Evolutionary conservation across 1,284 basidiomycete genomes (phyloP).

Genomic region (Hymenochaete sp.): DNA sequence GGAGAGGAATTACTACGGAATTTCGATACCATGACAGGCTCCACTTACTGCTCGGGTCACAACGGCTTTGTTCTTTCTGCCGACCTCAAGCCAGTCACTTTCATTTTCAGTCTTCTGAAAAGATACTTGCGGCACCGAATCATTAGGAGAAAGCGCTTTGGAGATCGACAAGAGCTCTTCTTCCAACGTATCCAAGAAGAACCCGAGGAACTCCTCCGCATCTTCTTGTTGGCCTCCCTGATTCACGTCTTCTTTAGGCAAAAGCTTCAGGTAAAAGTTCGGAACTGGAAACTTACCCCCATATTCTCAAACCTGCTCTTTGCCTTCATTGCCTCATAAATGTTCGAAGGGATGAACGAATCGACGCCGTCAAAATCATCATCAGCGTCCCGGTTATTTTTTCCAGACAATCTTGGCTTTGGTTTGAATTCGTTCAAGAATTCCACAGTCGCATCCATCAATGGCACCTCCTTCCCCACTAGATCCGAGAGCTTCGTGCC

Average conservation of each 20-base stretch:
- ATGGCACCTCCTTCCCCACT: slow-evolving; percentile 49
- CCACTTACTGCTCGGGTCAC: slow-evolving; percentile 70
- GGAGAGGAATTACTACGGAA: not conserved
- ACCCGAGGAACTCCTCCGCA: slow-evolving; percentile 97
- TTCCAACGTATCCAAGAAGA: slow-evolving; percentile 91
- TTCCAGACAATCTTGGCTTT: slow-evolving; percentile 31
- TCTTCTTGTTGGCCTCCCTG: slow-evolving; percentile 94
- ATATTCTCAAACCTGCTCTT: slow-evolving; percentile 93
- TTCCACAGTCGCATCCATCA: slow-evolving; percentile 77
- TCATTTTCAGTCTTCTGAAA: slow-evolving; percentile 32
- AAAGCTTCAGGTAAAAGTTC: slow-evolving; percentile 8
- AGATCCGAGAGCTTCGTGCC: slow-evolving; percentile 30
- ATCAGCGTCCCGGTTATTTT: slow-evolving; percentile 29
- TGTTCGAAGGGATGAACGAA: slow-evolving; percentile 79
- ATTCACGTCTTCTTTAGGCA: slow-evolving; percentile 4
- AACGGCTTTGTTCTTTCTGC: slow-evolving; percentile 81
- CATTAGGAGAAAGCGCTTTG: slow-evolving; percentile 35
- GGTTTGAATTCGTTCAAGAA: slow-evolving; percentile 75
- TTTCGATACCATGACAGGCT: slow-evolving; percentile 8
- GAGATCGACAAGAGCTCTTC: slow-evolving; percentile 79
- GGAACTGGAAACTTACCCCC: slow-evolving; percentile 48
- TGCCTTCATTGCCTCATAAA: slow-evolving; percentile 95
- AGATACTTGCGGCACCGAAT: slow-evolving; percentile 22
- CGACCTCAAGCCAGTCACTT: slow-evolving; percentile 88
- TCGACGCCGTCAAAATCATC: slow-evolving; percentile 38